Evolutionary conservation across 352 stramenopile species (phyloP).

Genomic region (Globisporangium camurandrum): DNA sequence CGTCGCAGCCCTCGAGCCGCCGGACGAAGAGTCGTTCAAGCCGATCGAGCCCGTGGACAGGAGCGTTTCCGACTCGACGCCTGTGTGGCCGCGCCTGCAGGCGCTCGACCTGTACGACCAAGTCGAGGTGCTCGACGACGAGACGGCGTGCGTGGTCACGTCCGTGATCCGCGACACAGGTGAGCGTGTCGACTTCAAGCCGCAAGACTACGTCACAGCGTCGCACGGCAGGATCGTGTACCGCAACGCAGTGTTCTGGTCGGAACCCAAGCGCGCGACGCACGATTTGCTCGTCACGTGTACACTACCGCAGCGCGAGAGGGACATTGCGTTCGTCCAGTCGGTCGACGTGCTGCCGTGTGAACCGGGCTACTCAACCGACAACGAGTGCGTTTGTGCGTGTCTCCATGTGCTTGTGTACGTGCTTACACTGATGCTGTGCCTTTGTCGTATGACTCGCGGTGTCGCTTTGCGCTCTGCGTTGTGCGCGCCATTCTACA

Average conservation of each 20-base stretch:
- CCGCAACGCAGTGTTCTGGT: slow-evolving; percentile 24
- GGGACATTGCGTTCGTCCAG: slow-evolving; percentile 22
- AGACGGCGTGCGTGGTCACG: slow-evolving; percentile 29
- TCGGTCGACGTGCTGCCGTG: slow-evolving; percentile 31
- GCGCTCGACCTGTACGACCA: slow-evolving; percentile 54
- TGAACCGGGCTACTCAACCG: slow-evolving; percentile 32
- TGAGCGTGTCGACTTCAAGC: slow-evolving; percentile 20
- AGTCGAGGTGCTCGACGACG: slow-evolving; percentile 47
- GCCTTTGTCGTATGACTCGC: background rate
- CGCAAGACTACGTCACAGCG: slow-evolving; percentile 18
- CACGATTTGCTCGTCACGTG: slow-evolving; percentile 44
- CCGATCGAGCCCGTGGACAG: slow-evolving; percentile 15
- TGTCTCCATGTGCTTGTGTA: background rate
- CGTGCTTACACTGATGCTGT: background rate
- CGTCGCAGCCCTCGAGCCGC: slow-evolving; percentile 24
- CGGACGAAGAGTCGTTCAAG: slow-evolving; percentile 45
- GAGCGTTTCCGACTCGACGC: slow-evolving; percentile 17
- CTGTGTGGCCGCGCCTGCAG: slow-evolving; percentile 50
- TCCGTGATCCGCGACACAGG: slow-evolving; percentile 5
- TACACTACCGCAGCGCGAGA: slow-evolving; percentile 18
- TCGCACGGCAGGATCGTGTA: slow-evolving; percentile 31
- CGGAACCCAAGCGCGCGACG: slow-evolving; percentile 14
- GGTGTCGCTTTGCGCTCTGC: background rate
- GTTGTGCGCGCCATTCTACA: slow-evolving; percentile 1
- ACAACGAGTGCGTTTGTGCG: slow-evolving; percentile 18